Conservation (phyloP, 495 filamentous ascomycete species). For the Talaromyces nanjingensis region DNA sequence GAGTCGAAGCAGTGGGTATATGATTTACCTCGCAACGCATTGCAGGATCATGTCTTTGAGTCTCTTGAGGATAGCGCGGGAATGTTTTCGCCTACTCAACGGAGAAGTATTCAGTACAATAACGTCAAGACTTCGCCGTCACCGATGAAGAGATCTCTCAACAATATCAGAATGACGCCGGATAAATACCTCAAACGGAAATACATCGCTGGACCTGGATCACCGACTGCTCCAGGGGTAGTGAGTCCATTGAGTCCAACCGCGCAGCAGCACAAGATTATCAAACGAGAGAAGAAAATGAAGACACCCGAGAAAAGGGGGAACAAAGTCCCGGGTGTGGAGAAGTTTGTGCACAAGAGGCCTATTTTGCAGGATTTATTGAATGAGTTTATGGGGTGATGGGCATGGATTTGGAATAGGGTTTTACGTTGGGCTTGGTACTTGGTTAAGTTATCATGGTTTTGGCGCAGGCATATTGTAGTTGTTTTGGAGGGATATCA, state of each 20-base stretch:
- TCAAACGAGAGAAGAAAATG: conserved; percentile 13
- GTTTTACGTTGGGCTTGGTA: background rate
- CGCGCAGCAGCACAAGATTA: conserved; percentile 19
- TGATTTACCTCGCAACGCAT: conserved; percentile 54
- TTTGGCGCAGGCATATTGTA: background rate
- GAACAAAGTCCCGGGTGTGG: conserved; percentile 28
- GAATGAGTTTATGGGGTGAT: conserved; percentile 36
- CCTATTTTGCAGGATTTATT: conserved; percentile 48
- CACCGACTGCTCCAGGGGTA: background rate
- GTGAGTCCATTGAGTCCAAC: conserved; percentile 31
- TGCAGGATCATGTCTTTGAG: conserved; percentile 65
- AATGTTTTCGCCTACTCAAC: background rate
- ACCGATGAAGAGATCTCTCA: background rate
- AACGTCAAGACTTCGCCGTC: background rate
- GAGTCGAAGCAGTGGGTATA: conserved; percentile 68
- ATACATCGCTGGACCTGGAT: conserved; percentile 4
- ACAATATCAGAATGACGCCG: background rate
- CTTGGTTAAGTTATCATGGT: background rate
- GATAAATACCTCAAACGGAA: conserved; percentile 16
- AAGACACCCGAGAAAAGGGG: conserved; percentile 34
- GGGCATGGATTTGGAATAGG: background rate
- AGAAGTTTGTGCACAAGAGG: conserved; percentile 31
- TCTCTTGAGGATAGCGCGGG: conserved; percentile 9
- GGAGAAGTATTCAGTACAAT: background rate
- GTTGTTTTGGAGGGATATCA: background rate